Percentiles rank a stretch among this genome's conserved stretches.
Evolutionary conservation across 768 basidiomycete species (phyloP).

Genomic region (Scleroderma bovista): DNA sequence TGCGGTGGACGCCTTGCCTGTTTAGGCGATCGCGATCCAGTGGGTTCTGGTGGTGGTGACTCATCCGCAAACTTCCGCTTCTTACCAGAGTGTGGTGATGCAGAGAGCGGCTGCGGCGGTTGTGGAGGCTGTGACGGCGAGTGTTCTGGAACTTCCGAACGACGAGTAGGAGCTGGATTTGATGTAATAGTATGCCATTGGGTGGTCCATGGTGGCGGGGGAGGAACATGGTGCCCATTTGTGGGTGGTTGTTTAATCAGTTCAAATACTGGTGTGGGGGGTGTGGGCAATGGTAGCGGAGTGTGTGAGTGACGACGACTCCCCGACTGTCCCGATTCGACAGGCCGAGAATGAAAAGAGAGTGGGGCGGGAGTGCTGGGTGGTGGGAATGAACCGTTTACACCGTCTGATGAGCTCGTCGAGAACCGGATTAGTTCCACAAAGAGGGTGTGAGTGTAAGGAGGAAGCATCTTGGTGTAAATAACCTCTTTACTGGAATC

Average conservation of each 20-base stretch:
- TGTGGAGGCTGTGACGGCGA: neutral
- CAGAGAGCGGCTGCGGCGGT: constrained; percentile 4
- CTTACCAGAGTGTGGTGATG: constrained; percentile 28
- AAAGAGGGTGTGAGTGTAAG: constrained; percentile 62
- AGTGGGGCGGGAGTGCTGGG: constrained; percentile 13
- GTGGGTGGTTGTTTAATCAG: constrained; percentile 24
- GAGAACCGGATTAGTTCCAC: constrained; percentile 59
- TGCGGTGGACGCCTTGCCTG: constrained; percentile 28
- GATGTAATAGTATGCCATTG: constrained; percentile 24
- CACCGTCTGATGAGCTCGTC: constrained; percentile 26
- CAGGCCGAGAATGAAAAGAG: constrained; percentile 12
- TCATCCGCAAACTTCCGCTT: constrained; percentile 32
- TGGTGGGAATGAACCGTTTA: constrained; percentile 12
- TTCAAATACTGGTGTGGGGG: constrained; percentile 31
- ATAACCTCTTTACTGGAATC: constrained; percentile 67
- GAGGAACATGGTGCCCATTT: constrained; percentile 31
- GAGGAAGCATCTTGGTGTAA: constrained; percentile 59
- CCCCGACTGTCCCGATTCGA: constrained; percentile 26
- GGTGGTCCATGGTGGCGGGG: constrained; percentile 30
- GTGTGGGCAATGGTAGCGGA: constrained; percentile 27
- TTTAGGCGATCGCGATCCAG: constrained; percentile 27
- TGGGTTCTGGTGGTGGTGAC: constrained; percentile 14
- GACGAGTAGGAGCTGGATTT: constrained; percentile 10
- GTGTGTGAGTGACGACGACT: constrained; percentile 25
- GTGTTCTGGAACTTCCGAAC: constrained; percentile 23